These are phyloP conservation scores for Petunia secreta DNA, from an alignment of 257 asterid species.

Conservation along the genomic window DNA sequence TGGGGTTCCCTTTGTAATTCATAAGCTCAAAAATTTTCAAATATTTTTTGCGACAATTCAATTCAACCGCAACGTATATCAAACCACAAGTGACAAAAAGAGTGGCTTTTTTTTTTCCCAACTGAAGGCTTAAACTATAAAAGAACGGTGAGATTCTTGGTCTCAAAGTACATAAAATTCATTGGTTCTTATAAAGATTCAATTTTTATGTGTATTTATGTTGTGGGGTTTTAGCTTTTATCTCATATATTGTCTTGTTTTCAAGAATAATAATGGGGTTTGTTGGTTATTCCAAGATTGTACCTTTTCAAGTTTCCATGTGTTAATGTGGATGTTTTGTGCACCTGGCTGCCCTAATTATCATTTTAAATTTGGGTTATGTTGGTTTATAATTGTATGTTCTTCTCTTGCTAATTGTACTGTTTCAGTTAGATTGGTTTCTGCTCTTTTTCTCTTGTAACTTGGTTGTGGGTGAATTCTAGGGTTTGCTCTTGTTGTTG, in stretches of 20 bases:
- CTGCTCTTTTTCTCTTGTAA: background rate
- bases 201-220: background rate
- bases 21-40: slow-evolving; percentile 10
- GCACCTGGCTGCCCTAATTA: background rate
- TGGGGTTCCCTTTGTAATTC: slow-evolving; percentile 15
- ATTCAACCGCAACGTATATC: slow-evolving; percentile 1
- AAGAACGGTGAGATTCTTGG: background rate
- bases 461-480: slow-evolving; percentile 19
- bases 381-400: background rate
- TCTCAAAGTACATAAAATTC: background rate
- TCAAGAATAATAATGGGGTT: background rate
- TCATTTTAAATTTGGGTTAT: background rate
- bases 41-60: slow-evolving; percentile 12
- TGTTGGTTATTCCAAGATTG: background rate
- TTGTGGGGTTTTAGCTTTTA: background rate
- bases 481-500: slow-evolving; percentile 20
- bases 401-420: background rate
- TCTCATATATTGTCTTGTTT: background rate
- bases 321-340: too few species aligned
- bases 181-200: background rate
- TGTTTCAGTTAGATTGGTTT: background rate
- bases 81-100: background rate
- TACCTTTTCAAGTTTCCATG: background rate
- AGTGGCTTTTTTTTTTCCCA: background rate
- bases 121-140: slow-evolving; percentile 6